These are phyloP conservation scores for Cercospora sesami DNA, from an alignment of 2,329 filamentous ascomycete species.

Conservation along the genomic window DNA sequence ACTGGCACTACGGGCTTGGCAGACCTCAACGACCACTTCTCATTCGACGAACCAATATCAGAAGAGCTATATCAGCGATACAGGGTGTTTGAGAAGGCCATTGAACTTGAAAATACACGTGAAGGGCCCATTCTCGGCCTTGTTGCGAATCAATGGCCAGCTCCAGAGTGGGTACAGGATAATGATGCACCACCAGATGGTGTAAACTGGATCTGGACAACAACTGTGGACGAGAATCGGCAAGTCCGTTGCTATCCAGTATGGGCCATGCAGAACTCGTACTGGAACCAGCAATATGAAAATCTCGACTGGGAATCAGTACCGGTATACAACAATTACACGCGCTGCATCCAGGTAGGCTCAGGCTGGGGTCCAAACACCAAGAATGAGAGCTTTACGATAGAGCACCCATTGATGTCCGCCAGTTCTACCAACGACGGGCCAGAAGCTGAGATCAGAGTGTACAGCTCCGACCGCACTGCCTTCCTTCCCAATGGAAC, in stretches of 20 bases:
- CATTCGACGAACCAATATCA: not conserved
- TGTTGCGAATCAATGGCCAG: not conserved
- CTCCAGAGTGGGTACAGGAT: not conserved
- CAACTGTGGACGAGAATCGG: not conserved
- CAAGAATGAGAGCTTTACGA: slow-evolving; percentile 24
- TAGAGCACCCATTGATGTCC: slow-evolving; percentile 15
- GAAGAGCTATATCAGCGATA: not conserved
- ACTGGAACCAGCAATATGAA: not conserved
- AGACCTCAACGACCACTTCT: not conserved
- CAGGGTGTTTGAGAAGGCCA: not conserved
- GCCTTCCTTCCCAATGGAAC: slow-evolving; percentile 25
- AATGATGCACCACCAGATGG: not conserved
- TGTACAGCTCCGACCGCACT: slow-evolving; percentile 29
- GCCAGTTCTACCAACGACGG: slow-evolving; percentile 4
- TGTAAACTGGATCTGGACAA: not conserved
- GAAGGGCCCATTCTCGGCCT: not conserved
- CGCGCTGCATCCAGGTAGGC: slow-evolving; percentile 32
- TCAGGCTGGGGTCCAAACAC: slow-evolving; percentile 28
- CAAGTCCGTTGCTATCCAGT: not conserved
- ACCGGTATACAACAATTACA: slow-evolving; percentile 20
- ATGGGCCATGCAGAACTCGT: not conserved
- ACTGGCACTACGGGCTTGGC: not conserved
- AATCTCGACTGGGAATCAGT: not conserved
- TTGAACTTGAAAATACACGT: not conserved
- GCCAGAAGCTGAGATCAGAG: not conserved